Conservation (phyloP, 1,139 yeast genomes). For the Dujonia santamariae region DNA sequence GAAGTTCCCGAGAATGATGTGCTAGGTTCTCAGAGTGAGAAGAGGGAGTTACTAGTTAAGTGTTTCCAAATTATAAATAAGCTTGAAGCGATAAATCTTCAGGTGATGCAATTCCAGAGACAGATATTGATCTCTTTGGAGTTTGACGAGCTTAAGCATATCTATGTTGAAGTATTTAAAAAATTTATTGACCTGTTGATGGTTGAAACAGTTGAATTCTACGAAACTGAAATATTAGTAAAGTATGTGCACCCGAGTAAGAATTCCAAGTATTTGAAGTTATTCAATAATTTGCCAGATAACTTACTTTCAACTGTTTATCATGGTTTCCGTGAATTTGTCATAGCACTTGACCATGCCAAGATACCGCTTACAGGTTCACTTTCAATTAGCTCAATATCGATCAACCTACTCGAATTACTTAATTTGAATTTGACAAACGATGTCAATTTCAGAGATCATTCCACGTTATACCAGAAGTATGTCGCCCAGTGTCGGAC, state of each 20-base stretch:
- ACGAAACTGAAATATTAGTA: neutral
- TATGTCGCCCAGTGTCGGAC: neutral
- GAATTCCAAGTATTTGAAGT: neutral
- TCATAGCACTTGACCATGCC: too few species aligned
- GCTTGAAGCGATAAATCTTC: neutral
- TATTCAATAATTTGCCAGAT: too few species aligned
- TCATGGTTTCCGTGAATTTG: too few species aligned
- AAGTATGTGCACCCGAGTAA: neutral
- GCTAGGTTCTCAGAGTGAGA: too few species aligned
- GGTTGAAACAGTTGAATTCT: neutral
- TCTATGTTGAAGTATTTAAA: neutral
- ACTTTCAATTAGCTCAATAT: too few species aligned
- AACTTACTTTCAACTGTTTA: too few species aligned
- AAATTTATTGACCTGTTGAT: neutral
- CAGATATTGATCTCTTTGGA: neutral
- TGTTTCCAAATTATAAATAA: too few species aligned
- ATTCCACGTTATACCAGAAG: neutral
- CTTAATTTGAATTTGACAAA: too few species aligned
- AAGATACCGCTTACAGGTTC: too few species aligned
- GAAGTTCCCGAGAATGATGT: neutral
- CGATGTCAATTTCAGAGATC: neutral
- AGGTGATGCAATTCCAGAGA: neutral
- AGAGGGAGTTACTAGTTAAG: too few species aligned
- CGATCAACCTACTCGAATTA: too few species aligned
- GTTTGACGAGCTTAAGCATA: conserved; percentile 1